A percentile compares a stretch with the other conserved stretches of the same genome.
phyloP scores from a whole-genome alignment of 169 alveolate genomes.

The Eimeria zaria region DNA sequence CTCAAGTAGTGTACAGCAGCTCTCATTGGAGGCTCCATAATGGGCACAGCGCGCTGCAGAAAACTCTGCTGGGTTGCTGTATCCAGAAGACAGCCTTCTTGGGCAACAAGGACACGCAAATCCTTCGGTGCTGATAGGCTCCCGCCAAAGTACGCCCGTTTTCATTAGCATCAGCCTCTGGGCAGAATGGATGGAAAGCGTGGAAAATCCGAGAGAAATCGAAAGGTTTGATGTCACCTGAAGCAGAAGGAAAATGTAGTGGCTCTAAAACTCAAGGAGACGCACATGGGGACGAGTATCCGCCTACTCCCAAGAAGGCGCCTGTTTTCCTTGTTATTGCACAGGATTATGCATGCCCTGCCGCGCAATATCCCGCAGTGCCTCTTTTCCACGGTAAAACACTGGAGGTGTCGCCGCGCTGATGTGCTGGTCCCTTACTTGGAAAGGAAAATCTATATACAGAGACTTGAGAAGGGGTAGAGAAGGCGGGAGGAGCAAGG shows the following conservation, averaged over 20 bases:
- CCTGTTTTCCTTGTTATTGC: not conserved
- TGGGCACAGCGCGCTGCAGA: not conserved
- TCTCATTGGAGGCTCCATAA: not conserved
- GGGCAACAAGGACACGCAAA: slow-evolving; percentile 24
- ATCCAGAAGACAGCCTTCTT: not conserved
- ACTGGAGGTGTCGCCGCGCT: not conserved
- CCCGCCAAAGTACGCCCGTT: slow-evolving; percentile 62
- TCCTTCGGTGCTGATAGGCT: slow-evolving; percentile 17
- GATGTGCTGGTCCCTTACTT: not conserved
- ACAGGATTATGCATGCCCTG: not conserved
- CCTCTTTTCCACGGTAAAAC: not conserved
- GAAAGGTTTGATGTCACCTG: slow-evolving; percentile 62
- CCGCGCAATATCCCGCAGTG: not conserved
- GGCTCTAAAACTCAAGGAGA: not conserved
- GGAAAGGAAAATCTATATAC: slow-evolving; percentile 66
- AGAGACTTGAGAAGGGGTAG: slow-evolving; percentile 63
- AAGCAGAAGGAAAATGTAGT: not conserved
- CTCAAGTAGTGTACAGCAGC: not conserved
- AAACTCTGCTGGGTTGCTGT: not conserved
- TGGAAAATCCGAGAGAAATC: slow-evolving; percentile 57
- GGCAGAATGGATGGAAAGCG: slow-evolving; percentile 65
- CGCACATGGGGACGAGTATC: not conserved
- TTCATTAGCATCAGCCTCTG: slow-evolving; percentile 70
- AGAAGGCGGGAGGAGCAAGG: slow-evolving; percentile 71
- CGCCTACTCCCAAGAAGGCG: not conserved